Evolutionary conservation across 2,329 filamentous ascomycete genomes (phyloP), one percentile per base, ranked within the genome.

Genomic region (Pseudogymnoascus sp.): DNA sequence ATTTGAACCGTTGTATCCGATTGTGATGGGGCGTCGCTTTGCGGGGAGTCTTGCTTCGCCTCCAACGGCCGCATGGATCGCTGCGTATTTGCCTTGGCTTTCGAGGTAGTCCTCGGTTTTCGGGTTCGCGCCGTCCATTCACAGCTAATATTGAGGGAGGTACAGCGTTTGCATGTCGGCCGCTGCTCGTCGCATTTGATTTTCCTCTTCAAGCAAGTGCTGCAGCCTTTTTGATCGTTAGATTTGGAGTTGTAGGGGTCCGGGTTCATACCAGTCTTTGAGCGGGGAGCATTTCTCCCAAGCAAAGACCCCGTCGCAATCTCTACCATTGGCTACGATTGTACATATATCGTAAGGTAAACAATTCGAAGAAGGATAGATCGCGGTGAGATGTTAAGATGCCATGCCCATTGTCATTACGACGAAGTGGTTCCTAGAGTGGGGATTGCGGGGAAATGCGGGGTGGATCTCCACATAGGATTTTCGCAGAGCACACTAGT

Each of bases 151-250:
- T 55, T 5, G n/a, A 55, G 48, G 5, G 71, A 67, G 21, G 62
- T 61, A 61, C 74, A 75, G 48, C 73, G 72, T 27, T 63, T 64
- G 61, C 74, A 75, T 18, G 71, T 59, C 3, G 74, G 74, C 8
- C 18, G 29, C 55, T 61, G 33, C 33, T 61, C 60, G 37, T 59
- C 60, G 45, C 60, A 61, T 31, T 61, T 61, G 27, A 61, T 36
- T 31, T 61, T 61, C 15, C 60, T 29, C 27, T 58, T 52, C 15
- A 52, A 60, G 64, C 74, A 75, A 61, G 74, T 75, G 62, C 70
- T 72, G 69, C 74, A 75, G 64, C 73, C 74, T 75, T 25, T 6
- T 52, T 60, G 12, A 39, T 8, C 5, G 15, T 39, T 39, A 61
- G 59, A 39, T 27, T 25, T 9, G 31, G 48, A 39, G 40, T 29